phyloP scores from a whole-genome alignment of 768 basidiomycete species.

The Psilocybe azurescens region DNA sequence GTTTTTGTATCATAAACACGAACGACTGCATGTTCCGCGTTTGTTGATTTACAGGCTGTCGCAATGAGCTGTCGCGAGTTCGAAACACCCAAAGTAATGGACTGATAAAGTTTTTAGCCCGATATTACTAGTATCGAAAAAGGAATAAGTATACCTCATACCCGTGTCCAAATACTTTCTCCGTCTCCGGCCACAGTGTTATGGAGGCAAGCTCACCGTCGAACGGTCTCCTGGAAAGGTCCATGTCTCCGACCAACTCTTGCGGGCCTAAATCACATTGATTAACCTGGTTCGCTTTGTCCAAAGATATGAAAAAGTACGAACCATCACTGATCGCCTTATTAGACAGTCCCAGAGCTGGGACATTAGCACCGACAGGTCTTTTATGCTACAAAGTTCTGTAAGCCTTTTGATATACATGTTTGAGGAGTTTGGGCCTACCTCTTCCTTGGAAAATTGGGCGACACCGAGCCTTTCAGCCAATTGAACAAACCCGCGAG shows the following conservation, averaged over 20 bases:
- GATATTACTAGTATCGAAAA: background rate
- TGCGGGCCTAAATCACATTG: slow-evolving; percentile 22
- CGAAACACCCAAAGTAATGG: slow-evolving; percentile 81
- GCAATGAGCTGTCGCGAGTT: slow-evolving; percentile 73
- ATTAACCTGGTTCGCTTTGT: background rate
- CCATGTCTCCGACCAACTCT: slow-evolving; percentile 27
- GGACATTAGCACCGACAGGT: slow-evolving; percentile 85
- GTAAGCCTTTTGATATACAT: slow-evolving; percentile 6
- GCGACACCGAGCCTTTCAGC: slow-evolving; percentile 57
- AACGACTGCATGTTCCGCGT: slow-evolving; percentile 87
- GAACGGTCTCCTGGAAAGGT: slow-evolving; percentile 60
- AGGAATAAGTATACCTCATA: slow-evolving; percentile 71
- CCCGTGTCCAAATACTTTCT: slow-evolving; percentile 97
- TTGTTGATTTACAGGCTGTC: slow-evolving; percentile 90
- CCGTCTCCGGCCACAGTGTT: slow-evolving; percentile 96
- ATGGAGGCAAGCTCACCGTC: slow-evolving; percentile 88
- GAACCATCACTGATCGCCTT: slow-evolving; percentile 83
- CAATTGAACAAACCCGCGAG: slow-evolving; percentile 74
- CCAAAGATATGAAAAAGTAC: background rate
- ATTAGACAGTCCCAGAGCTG: slow-evolving; percentile 93
- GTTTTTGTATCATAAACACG: slow-evolving; percentile 77
- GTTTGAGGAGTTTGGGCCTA: slow-evolving; percentile 29
- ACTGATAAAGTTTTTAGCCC: slow-evolving; percentile 46
- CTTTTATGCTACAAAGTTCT: slow-evolving; percentile 50
- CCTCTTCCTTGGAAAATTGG: slow-evolving; percentile 54